These are phyloP conservation scores for Lipomyces sp. DNA, from an alignment of 805 yeast genomes.

Conservation along the genomic window DNA sequence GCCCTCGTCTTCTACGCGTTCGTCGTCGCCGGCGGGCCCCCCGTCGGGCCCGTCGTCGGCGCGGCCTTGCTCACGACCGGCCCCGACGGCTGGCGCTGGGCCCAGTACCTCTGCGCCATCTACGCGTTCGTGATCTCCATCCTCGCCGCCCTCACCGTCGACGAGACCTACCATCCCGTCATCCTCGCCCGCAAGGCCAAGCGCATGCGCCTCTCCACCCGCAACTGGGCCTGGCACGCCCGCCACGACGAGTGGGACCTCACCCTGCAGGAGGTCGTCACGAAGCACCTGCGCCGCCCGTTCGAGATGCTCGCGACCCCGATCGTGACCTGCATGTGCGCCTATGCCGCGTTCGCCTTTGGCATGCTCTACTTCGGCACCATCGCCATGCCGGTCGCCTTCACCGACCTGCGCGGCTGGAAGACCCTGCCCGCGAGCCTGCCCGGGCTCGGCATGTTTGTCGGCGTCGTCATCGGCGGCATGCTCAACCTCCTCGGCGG, in stretches of 20 bases:
- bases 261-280: conserved; percentile 62
- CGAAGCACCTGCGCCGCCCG: conserved; percentile 75
- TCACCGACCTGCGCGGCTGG: conserved; percentile 30
- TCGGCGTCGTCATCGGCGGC: conserved; percentile 39
- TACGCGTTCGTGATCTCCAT: conserved; percentile 57
- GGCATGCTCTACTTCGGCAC: conserved; percentile 45
- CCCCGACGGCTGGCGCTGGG: conserved; percentile 59
- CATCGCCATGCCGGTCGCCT: conserved; percentile 43
- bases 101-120: conserved; percentile 73
- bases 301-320: conserved; percentile 64
- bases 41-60: conserved; percentile 54
- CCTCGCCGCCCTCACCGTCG: conserved; percentile 42
- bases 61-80: conserved; percentile 66
- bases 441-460: conserved; percentile 34
- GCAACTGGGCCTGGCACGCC: conserved; percentile 82
- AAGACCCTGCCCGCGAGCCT: conserved; percentile 7
- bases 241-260: conserved; percentile 85
- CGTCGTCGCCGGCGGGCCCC: conserved; percentile 46
- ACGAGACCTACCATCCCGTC: conserved; percentile 48
- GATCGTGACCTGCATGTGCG: conserved; percentile 42
- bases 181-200: conserved; percentile 47
- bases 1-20: conserved; percentile 50
- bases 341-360: conserved; percentile 47
- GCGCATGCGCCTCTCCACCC: conserved; percentile 62
- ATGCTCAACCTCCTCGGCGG: conserved; percentile 14